Base-by-base conservation (phyloP, 495 filamentous ascomycete species). In the Penicillium egyptiacum region DNA sequence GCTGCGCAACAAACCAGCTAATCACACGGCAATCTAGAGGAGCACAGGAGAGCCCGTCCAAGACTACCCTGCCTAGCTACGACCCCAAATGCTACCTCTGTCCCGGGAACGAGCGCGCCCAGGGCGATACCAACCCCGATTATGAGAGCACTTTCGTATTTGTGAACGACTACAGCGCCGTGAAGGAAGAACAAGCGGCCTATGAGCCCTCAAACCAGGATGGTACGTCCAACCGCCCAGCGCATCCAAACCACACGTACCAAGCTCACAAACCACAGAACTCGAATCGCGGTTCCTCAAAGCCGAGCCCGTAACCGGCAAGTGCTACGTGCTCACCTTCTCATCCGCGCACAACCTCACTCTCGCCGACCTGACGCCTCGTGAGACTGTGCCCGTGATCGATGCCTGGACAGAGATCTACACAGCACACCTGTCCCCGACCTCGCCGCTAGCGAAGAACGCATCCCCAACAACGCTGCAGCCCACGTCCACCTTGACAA, bases 301-400 rank as follows among this genome's bases (percentile, higher is more conserved):
- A 59, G 95, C 91, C 39, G 82, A 91, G 64, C 80, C 90, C 9
- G 92, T 94, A 60, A 96, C 88, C 28, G 94, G 94, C 44, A 96
- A 94, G 83, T 99, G 94, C 81, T 98, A 96, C 70, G 94, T 99
- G 47, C 83, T 99, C 48, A 93, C 91, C 58, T 98, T 98, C 76
- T 92, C 91, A 10, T 83, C 90, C 1, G 81, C 83, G 35, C 94
- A 99, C 75, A 88, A 97, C 70, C 76, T 94, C 48, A 99, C 94
- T 19, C 88, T 97, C 23, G 93, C 92, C 58, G 92, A 97, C 67
- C 84, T 96, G 67, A 65, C 81, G 4, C 78, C 88, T 0, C 54
- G 71, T 9, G 81, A 89, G 42, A 94, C 91, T 53, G 65, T 92
- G 1, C 88, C 88, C 8, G 83, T 95, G 37, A 84, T 97, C 62